Evolutionary conservation across 139 green algal genomes (phyloP).

Genomic region (Ettlia oleoabundans): DNA sequence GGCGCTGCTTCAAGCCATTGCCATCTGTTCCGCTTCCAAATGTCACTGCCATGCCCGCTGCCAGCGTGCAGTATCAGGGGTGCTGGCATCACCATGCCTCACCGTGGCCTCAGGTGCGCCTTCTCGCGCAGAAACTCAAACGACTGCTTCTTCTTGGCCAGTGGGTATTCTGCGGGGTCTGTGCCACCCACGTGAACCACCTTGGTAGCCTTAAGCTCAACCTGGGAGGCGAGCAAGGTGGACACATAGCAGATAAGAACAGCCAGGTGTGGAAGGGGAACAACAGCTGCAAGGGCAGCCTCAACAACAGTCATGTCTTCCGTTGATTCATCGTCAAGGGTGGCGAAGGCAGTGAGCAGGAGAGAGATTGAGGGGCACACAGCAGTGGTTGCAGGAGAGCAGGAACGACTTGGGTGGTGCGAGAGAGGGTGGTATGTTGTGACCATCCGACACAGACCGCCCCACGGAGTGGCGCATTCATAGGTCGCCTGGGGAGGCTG

Average conservation of each 20-base stretch:
- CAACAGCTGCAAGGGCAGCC: no score
- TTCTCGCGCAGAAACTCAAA: conserved; percentile 96
- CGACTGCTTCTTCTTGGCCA: conserved; percentile 96
- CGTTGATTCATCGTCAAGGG: neutral
- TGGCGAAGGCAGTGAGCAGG: neutral
- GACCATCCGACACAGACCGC: conserved; percentile 46
- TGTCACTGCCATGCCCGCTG: no score
- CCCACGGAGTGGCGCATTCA: neutral
- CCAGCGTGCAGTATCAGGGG: no score
- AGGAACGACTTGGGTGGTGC: neutral
- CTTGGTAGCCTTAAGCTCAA: conserved; percentile 86
- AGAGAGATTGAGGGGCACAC: neutral
- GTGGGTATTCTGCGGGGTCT: conserved; percentile 90
- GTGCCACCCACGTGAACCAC: conserved; percentile 86
- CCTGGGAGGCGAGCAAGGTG: conserved; percentile 19
- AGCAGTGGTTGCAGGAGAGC: neutral
- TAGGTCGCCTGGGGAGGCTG: neutral
- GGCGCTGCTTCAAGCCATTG: no score
- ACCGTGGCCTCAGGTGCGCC: conserved; percentile 88
- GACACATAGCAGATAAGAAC: neutral
- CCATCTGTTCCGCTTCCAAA: no score
- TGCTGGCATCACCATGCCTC: neutral
- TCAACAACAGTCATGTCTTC: no score
- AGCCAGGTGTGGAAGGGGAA: neutral
- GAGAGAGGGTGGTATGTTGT: conserved; percentile 20